phyloP scores from a whole-genome alignment of 805 yeast genomes.

The Candida maltosa region DNA sequence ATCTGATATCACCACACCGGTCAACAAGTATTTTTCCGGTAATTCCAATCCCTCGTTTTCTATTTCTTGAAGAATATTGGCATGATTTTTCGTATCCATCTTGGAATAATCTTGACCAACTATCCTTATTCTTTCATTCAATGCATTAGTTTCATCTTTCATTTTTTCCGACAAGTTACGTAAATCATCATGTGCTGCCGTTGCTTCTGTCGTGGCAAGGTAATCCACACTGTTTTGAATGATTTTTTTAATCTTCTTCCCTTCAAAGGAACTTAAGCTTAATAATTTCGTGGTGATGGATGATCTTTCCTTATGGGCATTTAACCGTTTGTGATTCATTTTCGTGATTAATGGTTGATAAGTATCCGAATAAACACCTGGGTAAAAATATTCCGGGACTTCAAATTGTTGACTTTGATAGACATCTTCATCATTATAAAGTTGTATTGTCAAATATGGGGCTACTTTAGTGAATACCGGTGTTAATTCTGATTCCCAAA shows the following conservation, averaged over 20 bases:
- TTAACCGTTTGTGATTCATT: conserved; percentile 15
- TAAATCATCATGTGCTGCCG: conserved; percentile 14
- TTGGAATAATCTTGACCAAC: conserved; percentile 13
- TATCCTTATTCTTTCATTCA: conserved; percentile 17
- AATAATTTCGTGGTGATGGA: conserved; percentile 23
- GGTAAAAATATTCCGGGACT: conserved; percentile 30
- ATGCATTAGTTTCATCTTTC: conserved; percentile 8
- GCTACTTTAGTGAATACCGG: conserved; percentile 24
- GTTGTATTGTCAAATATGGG: conserved; percentile 27
- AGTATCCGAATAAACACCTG: conserved; percentile 28
- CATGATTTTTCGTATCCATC: conserved; percentile 19
- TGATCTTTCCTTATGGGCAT: conserved; percentile 14
- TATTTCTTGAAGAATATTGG: conserved; percentile 12
- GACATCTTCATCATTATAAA: conserved; percentile 24
- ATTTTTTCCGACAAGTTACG: conserved; percentile 17
- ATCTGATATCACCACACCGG: conserved; percentile 31
- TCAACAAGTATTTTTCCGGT: conserved; percentile 21
- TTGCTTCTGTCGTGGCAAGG: conserved; percentile 11
- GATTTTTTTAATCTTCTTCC: conserved; percentile 29
- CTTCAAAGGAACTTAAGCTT: conserved; percentile 35
- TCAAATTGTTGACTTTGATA: conserved; percentile 15
- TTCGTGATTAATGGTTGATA: conserved; percentile 17
- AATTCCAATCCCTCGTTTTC: conserved; percentile 3
- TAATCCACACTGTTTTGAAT: conserved; percentile 19
- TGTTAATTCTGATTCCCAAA: conserved; percentile 32